Base-by-base conservation (phyloP, 2,329 filamentous ascomycete species). In the Apiospora pterosperma region DNA sequence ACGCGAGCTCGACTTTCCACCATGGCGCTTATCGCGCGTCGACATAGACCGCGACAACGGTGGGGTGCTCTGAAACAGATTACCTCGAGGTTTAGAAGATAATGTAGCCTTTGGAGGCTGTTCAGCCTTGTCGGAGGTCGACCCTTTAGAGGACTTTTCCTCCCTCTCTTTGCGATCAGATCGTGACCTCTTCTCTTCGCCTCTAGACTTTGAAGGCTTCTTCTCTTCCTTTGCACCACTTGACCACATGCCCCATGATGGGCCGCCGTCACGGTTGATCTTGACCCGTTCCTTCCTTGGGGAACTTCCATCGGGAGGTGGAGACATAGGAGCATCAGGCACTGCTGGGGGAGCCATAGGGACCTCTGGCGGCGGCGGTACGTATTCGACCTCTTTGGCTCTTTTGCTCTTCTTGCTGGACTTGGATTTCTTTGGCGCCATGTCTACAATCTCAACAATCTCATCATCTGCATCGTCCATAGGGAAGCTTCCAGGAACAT, bases 171-270 rank as follows among this genome's bases (percentile, higher is more conserved):
- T 85, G 81, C 73, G 83, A 82, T 66, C 65, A 7, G 65, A 62
- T 21, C 71, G 81, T 80, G 67, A 74, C 70, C 72, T 89, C 68
- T 84, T 83, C 70, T 88, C 88, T 63, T 92, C 90, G 12, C 89
- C 87, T 66, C 85, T 88, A 64, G 89, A 88, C 72, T 86, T 90
- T 0, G 88, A 87, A 10, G 82, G 74, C 25, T 75, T 72, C 67
- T 81, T 84, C 68, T 89, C 86, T 75, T 79, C 72, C 70, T 74
- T 68, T 79, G 82, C 78, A 3, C 84, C 80, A 19, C 88, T 84
- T 21, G 85, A 87, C 91, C 91, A 95, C 75, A 88, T 88, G 39
- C 89, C 90, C 92, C 93, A 96, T 36, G 90, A 88, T 14, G 86
- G 82, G 39, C 83, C 84, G 65, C 86, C 84, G 41, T 91, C 89